Percentiles rank a stretch among this genome's conserved stretches.
These are phyloP conservation scores for Millerago galiae DNA, from an alignment of 805 yeast species.

Conservation along the genomic window DNA sequence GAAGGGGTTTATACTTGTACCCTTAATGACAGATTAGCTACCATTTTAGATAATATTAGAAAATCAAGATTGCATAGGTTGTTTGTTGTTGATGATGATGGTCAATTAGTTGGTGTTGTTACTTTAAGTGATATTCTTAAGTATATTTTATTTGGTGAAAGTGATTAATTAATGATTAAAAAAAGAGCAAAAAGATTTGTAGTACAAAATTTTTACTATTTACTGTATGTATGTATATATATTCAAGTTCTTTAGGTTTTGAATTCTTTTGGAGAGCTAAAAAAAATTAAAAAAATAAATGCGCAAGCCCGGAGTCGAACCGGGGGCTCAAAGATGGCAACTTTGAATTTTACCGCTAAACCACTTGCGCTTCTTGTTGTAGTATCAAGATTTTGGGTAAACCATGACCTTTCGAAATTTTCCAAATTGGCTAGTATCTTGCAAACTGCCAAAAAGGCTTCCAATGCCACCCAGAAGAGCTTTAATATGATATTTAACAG, in stretches of 20 bases:
- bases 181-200: neutral
- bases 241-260: too few relatives aligned
- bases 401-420: too few relatives aligned
- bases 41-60: slow-evolving; percentile 88
- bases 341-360: slow-evolving; percentile 48
- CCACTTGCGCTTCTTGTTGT: slow-evolving; percentile 26
- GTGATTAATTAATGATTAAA: slow-evolving; percentile 1
- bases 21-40: slow-evolving; percentile 73
- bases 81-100: slow-evolving; percentile 83
- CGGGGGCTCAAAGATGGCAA: slow-evolving; percentile 52
- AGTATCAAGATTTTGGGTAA: too few relatives aligned
- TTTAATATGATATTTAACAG: too few relatives aligned
- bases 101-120: slow-evolving; percentile 73
- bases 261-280: neutral
- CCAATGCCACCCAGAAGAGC: too few relatives aligned
- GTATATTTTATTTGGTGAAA: slow-evolving; percentile 66
- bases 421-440: too few relatives aligned
- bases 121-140: slow-evolving; percentile 86
- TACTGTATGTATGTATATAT: too few relatives aligned
- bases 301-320: slow-evolving; percentile 43
- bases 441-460: too few relatives aligned
- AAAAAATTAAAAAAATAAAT: neutral
- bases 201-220: too few relatives aligned
- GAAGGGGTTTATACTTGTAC: slow-evolving; percentile 98
- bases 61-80: slow-evolving; percentile 87